These are phyloP conservation scores for Penicillium bovifimosum DNA, from an alignment of 495 filamentous ascomycete species.

Conservation along the genomic window DNA sequence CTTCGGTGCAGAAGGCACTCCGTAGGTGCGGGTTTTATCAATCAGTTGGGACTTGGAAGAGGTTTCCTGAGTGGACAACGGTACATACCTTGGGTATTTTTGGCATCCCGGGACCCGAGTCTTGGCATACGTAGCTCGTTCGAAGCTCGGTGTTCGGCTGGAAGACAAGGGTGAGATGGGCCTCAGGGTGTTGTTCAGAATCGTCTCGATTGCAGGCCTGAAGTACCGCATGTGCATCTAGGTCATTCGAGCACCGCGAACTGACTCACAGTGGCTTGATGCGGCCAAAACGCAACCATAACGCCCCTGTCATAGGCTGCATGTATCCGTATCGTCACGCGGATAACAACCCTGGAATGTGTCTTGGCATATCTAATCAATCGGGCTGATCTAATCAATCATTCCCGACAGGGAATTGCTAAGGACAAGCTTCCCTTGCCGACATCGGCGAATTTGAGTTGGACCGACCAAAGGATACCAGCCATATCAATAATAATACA, in stretches of 20 bases:
- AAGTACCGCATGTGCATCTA: not conserved
- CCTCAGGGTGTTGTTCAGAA: not conserved
- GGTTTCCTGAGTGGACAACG: not conserved
- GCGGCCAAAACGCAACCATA: too few species aligned
- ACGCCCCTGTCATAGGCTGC: not conserved
- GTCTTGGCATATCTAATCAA: slow-evolving; percentile 6
- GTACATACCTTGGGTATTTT: not conserved
- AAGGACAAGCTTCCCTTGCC: too few species aligned
- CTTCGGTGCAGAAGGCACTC: not conserved
- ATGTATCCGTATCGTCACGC: not conserved
- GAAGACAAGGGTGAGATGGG: not conserved
- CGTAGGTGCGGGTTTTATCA: not conserved
- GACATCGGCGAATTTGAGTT: not conserved
- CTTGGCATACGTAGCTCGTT: not conserved
- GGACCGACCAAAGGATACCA: not conserved
- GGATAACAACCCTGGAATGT: not conserved
- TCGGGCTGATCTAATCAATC: slow-evolving; percentile 11
- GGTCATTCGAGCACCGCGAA: too few species aligned
- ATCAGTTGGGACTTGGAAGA: not conserved
- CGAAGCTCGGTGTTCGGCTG: not conserved
- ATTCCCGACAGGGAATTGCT: too few species aligned
- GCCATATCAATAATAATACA: not conserved
- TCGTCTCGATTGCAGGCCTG: not conserved
- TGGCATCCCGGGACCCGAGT: not conserved
- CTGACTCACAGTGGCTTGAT: too few species aligned